Evolutionary conservation across 2,329 filamentous ascomycete genomes (phyloP).

Genomic region (Sclerotinia minor): DNA sequence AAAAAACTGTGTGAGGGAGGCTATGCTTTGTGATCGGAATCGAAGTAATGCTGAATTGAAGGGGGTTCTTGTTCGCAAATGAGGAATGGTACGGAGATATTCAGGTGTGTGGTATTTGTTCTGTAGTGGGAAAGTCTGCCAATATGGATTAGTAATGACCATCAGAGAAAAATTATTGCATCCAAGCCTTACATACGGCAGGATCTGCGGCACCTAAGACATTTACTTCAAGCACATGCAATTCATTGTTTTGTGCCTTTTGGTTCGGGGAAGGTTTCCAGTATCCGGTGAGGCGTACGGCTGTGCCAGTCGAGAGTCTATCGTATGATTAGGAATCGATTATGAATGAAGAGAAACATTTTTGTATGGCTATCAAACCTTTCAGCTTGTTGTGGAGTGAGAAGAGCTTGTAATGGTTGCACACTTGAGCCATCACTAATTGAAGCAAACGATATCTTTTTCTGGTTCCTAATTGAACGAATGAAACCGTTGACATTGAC

Average conservation of each 20-base stretch:
- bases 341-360: conserved; percentile 2
- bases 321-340: conserved; percentile 24
- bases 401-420: conserved; percentile 64
- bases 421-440: conserved; percentile 85
- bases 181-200: conserved; percentile 57
- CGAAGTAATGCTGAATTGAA: conserved; percentile 78
- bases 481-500: conserved; percentile 75
- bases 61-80: conserved; percentile 79
- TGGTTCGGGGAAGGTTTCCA: conserved; percentile 72
- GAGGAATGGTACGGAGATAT: conserved; percentile 83
- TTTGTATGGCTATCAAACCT: conserved; percentile 26
- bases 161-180: neutral
- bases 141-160: conserved; percentile 29
- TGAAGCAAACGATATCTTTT: conserved; percentile 77
- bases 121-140: conserved; percentile 84
- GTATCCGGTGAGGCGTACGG: conserved; percentile 72
- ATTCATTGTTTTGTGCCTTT: conserved; percentile 72
- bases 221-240: conserved; percentile 69
- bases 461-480: conserved; percentile 82
- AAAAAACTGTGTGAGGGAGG: conserved; percentile 75
- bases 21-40: conserved; percentile 77
- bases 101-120: conserved; percentile 94
- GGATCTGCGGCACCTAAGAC: conserved; percentile 77
- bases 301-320: conserved; percentile 79
- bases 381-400: conserved; percentile 38